A percentile compares a stretch with the other conserved stretches of the same genome.
These are phyloP conservation scores for Ceratobasidium theobromae DNA, from an alignment of 1,284 basidiomycete species.

Conservation along the genomic window DNA sequence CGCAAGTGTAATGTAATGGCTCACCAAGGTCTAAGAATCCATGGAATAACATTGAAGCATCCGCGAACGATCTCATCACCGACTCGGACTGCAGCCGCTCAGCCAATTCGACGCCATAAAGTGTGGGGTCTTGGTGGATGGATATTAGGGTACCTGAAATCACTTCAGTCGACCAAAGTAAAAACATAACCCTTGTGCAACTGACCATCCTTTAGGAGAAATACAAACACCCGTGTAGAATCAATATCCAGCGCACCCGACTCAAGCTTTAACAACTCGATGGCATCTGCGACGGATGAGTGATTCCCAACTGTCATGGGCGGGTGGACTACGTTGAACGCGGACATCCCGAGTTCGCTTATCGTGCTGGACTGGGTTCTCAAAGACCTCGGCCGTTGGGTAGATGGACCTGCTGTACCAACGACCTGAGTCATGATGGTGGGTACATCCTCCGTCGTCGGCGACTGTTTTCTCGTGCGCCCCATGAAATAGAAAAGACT, in stretches of 20 bases:
- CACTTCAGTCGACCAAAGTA: neutral
- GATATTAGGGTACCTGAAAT: slow-evolving; percentile 7
- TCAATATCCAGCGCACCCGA: slow-evolving; percentile 16
- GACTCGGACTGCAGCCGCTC: neutral
- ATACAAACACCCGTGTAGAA: slow-evolving; percentile 19
- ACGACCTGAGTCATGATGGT: neutral
- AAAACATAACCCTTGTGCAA: neutral
- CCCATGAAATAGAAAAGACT: neutral
- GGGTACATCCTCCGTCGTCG: too few species aligned
- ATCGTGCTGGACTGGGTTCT: slow-evolving; percentile 2
- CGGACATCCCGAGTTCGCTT: slow-evolving; percentile 12
- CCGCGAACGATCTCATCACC: neutral
- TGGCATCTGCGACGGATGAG: slow-evolving; percentile 5
- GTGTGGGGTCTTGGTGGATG: slow-evolving; percentile 9
- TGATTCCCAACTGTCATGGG: neutral
- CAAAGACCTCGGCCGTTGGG: neutral
- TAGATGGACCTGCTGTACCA: neutral
- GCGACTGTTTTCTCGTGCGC: neutral
- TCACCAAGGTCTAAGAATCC: slow-evolving; percentile 22
- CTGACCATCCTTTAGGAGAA: slow-evolving; percentile 22
- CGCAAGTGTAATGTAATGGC: neutral
- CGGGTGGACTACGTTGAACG: slow-evolving; percentile 16
- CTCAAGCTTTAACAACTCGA: slow-evolving; percentile 7
- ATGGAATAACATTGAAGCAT: slow-evolving; percentile 24
- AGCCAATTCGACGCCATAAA: slow-evolving; percentile 2